Conservation (phyloP, 768 basidiomycete genomes). For the Boletus rubropictus region DNA sequence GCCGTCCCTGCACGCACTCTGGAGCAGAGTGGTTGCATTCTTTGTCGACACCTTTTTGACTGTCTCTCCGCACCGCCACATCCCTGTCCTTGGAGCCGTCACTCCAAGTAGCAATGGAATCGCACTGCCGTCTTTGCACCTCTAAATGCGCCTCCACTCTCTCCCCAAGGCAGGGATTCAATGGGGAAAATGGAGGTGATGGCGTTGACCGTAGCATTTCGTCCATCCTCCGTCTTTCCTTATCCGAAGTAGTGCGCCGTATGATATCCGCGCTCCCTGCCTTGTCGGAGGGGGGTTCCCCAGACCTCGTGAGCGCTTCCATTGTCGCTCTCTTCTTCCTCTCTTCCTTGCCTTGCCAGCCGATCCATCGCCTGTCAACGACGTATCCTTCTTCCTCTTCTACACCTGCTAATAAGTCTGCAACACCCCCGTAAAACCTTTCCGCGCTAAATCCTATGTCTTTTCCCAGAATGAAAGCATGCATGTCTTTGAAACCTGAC, state of each 20-base stretch:
- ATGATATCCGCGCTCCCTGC: neutral
- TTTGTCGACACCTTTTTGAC: neutral
- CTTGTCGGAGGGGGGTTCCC: slow-evolving; percentile 1
- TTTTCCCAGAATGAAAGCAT: slow-evolving; percentile 82
- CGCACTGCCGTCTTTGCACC: neutral
- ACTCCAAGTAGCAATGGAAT: neutral
- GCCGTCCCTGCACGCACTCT: neutral
- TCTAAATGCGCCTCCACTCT: neutral
- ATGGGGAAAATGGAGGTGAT: slow-evolving; percentile 1
- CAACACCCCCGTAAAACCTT: slow-evolving; percentile 84
- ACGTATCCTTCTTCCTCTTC: slow-evolving; percentile 54
- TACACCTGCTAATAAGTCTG: slow-evolving; percentile 68
- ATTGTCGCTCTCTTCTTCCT: slow-evolving; percentile 5
- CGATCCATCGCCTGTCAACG: slow-evolving; percentile 22
- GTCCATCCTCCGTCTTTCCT: slow-evolving; percentile 24
- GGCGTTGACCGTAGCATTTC: slow-evolving; percentile 18
- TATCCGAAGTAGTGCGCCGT: slow-evolving; percentile 17
- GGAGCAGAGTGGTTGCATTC: neutral
- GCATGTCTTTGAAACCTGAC: slow-evolving; percentile 64
- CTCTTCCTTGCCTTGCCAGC: slow-evolving; percentile 13
- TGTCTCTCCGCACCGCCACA: neutral
- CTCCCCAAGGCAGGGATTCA: slow-evolving; percentile 2
- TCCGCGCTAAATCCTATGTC: slow-evolving; percentile 90
- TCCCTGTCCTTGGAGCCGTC: neutral
- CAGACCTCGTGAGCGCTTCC: neutral